Percentiles rank a stretch among this genome's conserved stretches.
phyloP scores from a whole-genome alignment of 768 basidiomycete species.

The Mycena galericulata region DNA sequence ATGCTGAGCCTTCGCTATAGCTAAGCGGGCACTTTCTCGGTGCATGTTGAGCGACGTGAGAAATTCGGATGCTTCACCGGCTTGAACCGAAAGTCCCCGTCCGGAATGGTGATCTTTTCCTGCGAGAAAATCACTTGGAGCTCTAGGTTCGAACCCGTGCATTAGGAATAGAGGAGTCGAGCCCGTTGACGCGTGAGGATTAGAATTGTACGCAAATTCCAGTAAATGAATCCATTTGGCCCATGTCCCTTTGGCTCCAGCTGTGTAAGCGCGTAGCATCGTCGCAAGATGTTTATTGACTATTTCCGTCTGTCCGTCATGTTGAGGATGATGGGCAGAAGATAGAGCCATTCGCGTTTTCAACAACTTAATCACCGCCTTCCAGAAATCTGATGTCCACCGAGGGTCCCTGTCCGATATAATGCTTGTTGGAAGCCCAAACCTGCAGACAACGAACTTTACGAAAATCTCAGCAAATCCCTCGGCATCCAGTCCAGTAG shows the following conservation, averaged over 20 bases:
- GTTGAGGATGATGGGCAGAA: too few relatives aligned
- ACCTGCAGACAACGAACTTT: neutral
- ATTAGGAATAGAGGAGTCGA: too few relatives aligned
- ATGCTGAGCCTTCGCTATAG: conserved; percentile 10
- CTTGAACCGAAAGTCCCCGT: neutral
- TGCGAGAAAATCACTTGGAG: too few relatives aligned
- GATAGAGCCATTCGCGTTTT: too few relatives aligned
- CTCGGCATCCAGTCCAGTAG: neutral
- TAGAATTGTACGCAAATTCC: too few relatives aligned
- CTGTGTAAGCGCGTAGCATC: too few relatives aligned
- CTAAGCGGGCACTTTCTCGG: neutral
- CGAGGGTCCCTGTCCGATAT: conserved; percentile 23
- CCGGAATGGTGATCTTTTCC: too few relatives aligned
- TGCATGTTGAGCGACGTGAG: neutral
- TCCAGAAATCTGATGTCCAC: conserved; percentile 25
- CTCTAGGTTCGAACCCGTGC: too few relatives aligned
- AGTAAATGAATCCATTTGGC: neutral
- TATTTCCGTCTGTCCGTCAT: too few relatives aligned
- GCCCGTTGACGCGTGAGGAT: too few relatives aligned
- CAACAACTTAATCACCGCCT: too few relatives aligned
- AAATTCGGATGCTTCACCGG: neutral
- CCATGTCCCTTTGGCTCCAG: neutral
- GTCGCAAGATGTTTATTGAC: too few relatives aligned
- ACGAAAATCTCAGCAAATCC: conserved; percentile 1
- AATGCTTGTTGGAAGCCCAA: conserved; percentile 17